These are phyloP conservation scores for Solanum hybrid DNA, from an alignment of 305 asterid species.

Conservation along the genomic window DNA sequence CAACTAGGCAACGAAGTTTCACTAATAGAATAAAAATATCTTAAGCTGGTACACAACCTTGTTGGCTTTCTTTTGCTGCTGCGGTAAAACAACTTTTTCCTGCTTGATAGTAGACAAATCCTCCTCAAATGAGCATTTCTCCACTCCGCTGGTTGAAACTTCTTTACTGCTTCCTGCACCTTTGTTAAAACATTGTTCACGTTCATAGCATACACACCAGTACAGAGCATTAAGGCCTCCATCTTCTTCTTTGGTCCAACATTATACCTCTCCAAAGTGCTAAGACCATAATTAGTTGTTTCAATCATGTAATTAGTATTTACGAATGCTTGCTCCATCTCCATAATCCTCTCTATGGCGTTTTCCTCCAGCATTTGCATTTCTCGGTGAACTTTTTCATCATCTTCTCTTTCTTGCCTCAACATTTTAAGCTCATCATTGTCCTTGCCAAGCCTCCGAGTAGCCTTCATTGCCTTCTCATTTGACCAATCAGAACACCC, in stretches of 20 bases:
- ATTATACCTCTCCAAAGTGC: slow-evolving; percentile 41
- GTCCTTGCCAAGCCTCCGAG: slow-evolving; percentile 53
- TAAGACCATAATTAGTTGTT: slow-evolving; percentile 22
- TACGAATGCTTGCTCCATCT: slow-evolving; percentile 49
- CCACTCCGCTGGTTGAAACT: slow-evolving; percentile 27
- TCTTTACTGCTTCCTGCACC: slow-evolving; percentile 53
- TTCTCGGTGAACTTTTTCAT: slow-evolving; percentile 40
- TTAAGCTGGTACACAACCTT: slow-evolving; percentile 36
- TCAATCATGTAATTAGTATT: slow-evolving; percentile 35
- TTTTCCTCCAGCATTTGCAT: slow-evolving; percentile 46
- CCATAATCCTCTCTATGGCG: slow-evolving; percentile 38
- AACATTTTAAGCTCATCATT: slow-evolving; percentile 49
- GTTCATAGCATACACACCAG: slow-evolving; percentile 16
- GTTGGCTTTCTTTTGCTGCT: slow-evolving; percentile 31
- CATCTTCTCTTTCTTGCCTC: slow-evolving; percentile 58
- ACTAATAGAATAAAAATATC: slow-evolving; percentile 29
- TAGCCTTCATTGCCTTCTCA: slow-evolving; percentile 63
- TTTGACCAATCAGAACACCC: slow-evolving; percentile 61
- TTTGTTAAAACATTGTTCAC: slow-evolving; percentile 32
- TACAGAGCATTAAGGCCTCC: slow-evolving; percentile 32
- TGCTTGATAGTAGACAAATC: slow-evolving; percentile 25
- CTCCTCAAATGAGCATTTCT: slow-evolving; percentile 34
- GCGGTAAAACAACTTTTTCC: slow-evolving; percentile 13
- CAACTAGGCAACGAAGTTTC: background rate
- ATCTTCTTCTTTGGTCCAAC: slow-evolving; percentile 23